These are phyloP conservation scores for Flaveria ramosissima DNA, from an alignment of 129 eudicot species.

Conservation along the genomic window DNA sequence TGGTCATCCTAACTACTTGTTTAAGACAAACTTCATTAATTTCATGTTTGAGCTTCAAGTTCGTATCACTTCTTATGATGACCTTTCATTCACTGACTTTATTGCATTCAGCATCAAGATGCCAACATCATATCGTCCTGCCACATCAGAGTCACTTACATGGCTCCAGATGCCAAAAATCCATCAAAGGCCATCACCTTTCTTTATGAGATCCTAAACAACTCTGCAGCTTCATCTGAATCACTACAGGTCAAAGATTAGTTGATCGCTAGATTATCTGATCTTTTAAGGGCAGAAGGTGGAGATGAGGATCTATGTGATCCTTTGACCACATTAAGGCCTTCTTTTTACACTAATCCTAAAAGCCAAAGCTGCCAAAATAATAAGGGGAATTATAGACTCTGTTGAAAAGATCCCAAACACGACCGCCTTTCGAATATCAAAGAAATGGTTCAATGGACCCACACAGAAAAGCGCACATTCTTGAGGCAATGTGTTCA, in stretches of 20 bases:
- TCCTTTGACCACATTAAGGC: constrained; percentile 54
- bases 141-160: constrained; percentile 53
- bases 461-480: constrained; percentile 53
- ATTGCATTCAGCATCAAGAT: constrained; percentile 29
- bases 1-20: neutral
- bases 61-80: neutral
- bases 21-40: constrained; percentile 9
- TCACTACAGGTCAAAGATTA: constrained; percentile 56
- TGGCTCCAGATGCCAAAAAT: constrained; percentile 52
- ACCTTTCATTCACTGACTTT: neutral
- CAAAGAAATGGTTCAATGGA: constrained; percentile 70
- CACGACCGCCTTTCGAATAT: constrained; percentile 50
- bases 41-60: neutral
- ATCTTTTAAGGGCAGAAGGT: constrained; percentile 53
- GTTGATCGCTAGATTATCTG: constrained; percentile 54
- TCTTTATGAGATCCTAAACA: constrained; percentile 48
- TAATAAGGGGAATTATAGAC: constrained; percentile 56
- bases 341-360: constrained; percentile 56
- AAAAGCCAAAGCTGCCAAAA: constrained; percentile 62
- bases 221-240: constrained; percentile 70
- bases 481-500: constrained; percentile 53
- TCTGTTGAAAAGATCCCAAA: constrained; percentile 62
- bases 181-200: constrained; percentile 53
- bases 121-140: constrained; percentile 54
- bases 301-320: constrained; percentile 58